These are phyloP conservation scores for Mycosphaerella sp. DNA, from an alignment of 2,329 filamentous ascomycete genomes.

Conservation along the genomic window DNA sequence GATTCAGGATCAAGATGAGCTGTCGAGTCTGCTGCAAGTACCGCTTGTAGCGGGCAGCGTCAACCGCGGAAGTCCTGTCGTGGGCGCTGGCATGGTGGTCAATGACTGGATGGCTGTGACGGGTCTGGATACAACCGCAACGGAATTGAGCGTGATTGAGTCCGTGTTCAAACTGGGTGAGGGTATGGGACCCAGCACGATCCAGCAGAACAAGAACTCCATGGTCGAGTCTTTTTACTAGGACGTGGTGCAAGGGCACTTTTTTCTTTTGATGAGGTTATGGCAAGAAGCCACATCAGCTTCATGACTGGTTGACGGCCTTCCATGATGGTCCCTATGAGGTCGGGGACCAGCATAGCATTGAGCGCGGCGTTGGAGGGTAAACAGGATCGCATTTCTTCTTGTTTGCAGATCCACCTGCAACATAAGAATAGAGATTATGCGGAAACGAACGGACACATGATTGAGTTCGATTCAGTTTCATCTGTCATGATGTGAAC, in stretches of 20 bases:
- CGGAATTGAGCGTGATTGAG: conserved; percentile 93
- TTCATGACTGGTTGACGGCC: conserved; percentile 3
- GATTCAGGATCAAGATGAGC: conserved; percentile 96
- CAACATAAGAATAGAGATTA: neutral
- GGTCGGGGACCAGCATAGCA: conserved; percentile 1
- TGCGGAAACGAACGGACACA: neutral
- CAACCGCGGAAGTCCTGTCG: conserved; percentile 86
- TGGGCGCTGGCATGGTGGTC: conserved; percentile 95
- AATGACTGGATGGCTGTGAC: conserved; percentile 98
- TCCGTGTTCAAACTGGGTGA: conserved; percentile 92
- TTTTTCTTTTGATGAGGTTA: neutral
- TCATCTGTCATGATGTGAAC: conserved; percentile 7
- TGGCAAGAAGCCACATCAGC: neutral
- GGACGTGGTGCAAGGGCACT: neutral
- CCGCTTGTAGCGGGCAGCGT: conserved; percentile 91
- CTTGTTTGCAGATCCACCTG: neutral
- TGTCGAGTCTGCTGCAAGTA: conserved; percentile 87
- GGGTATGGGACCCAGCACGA: conserved; percentile 64
- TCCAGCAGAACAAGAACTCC: conserved; percentile 88
- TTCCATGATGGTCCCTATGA: neutral
- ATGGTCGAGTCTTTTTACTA: conserved; percentile 99
- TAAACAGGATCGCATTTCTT: neutral
- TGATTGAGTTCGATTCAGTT: neutral
- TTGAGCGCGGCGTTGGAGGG: conserved; percentile 5
- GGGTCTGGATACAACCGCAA: conserved; percentile 94